phyloP scores from a whole-genome alignment of 768 basidiomycete species.

The Tylopilus balloui region DNA sequence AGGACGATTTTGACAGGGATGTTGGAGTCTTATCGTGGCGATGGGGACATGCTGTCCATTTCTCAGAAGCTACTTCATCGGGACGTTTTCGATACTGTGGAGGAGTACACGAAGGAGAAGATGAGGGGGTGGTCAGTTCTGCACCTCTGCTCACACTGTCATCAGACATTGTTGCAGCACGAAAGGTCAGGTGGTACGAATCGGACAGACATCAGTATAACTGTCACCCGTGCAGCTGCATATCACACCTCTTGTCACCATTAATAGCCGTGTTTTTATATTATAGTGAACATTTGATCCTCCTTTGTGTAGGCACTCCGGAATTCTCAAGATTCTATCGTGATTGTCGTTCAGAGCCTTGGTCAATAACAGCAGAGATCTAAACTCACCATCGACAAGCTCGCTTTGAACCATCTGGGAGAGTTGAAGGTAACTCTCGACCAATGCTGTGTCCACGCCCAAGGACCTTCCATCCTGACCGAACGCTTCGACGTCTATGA shows the following conservation, averaged over 20 bases:
- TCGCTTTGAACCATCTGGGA: slow-evolving; percentile 55
- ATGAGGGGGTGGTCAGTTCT: slow-evolving; percentile 57
- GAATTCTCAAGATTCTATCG: slow-evolving; percentile 13
- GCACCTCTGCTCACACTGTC: slow-evolving; percentile 51
- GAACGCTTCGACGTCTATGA: slow-evolving; percentile 81
- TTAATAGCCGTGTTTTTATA: slow-evolving; percentile 12
- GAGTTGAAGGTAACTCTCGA: slow-evolving; percentile 50
- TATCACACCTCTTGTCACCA: slow-evolving; percentile 49
- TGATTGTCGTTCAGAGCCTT: neutral
- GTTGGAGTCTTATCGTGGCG: slow-evolving; percentile 89
- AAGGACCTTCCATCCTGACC: slow-evolving; percentile 70
- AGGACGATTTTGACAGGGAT: slow-evolving; percentile 89
- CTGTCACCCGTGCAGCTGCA: slow-evolving; percentile 56
- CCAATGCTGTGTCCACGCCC: slow-evolving; percentile 55
- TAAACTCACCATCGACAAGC: slow-evolving; percentile 31
- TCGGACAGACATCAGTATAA: slow-evolving; percentile 29
- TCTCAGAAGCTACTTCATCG: slow-evolving; percentile 76
- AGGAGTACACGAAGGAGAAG: slow-evolving; percentile 53
- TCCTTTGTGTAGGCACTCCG: neutral
- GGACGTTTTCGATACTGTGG: slow-evolving; percentile 75
- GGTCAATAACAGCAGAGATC: neutral
- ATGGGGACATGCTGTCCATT: slow-evolving; percentile 85
- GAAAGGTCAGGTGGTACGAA: slow-evolving; percentile 17
- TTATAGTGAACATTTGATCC: neutral
- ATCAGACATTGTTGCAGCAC: slow-evolving; percentile 38